These are phyloP conservation scores for Myxozyma nipponensis DNA, from an alignment of 805 yeast species.

Conservation along the genomic window DNA sequence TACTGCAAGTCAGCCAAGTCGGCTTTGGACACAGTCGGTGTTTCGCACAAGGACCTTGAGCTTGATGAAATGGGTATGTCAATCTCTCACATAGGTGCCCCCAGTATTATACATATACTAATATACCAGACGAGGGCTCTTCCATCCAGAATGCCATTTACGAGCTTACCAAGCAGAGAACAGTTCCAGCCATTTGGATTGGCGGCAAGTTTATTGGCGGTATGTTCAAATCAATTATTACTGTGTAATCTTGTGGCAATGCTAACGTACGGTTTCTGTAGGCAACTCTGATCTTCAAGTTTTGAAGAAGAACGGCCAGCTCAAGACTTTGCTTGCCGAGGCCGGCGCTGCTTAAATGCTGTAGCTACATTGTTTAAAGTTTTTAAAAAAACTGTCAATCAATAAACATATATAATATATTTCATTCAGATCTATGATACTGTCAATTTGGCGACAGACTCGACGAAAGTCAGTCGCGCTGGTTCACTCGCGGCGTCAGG, in stretches of 20 bases:
- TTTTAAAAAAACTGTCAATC: neutral
- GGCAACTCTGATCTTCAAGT: constrained; percentile 76
- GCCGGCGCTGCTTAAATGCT: constrained; percentile 7
- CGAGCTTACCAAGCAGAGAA: constrained; percentile 80
- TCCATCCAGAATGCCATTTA: constrained; percentile 76
- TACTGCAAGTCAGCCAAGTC: constrained; percentile 46
- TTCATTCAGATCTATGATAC: neutral
- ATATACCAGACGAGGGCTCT: constrained; percentile 56
- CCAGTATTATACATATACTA: neutral
- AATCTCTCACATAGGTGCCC: neutral
- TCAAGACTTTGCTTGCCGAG: constrained; percentile 41
- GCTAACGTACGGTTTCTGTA: neutral
- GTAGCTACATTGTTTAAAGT: neutral
- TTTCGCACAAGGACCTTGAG: constrained; percentile 43
- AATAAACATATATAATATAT: neutral
- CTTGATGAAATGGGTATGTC: constrained; percentile 31
- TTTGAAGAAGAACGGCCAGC: constrained; percentile 58
- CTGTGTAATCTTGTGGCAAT: neutral
- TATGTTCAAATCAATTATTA: neutral
- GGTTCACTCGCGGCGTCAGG: constrained; percentile 56
- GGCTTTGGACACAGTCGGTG: constrained; percentile 40
- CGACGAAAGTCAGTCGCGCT: constrained; percentile 17
- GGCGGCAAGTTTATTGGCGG: constrained; percentile 94
- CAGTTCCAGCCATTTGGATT: constrained; percentile 91
- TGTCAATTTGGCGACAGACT: constrained; percentile 3